Conservation (phyloP, 2,329 filamentous ascomycete genomes). For the Aspergillus bombycis region DNA sequence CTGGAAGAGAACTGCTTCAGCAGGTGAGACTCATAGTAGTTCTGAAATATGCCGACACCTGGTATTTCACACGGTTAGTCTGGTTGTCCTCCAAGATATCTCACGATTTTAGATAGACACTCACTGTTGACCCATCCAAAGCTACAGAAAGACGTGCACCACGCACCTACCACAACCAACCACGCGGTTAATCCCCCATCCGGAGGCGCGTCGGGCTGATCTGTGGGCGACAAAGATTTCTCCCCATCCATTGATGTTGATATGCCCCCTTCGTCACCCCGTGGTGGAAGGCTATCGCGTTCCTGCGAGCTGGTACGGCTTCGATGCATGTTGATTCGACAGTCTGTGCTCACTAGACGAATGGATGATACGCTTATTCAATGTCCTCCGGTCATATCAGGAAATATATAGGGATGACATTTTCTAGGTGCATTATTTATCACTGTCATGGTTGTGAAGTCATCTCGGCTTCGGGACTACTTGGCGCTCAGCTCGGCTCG, state of each 20-base stretch:
- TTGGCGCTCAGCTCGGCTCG: conserved; percentile 4
- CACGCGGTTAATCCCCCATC: conserved; percentile 48
- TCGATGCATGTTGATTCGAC: neutral
- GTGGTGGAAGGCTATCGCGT: neutral
- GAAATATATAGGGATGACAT: neutral
- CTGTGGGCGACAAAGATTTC: neutral
- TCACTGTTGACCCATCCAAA: conserved; percentile 53
- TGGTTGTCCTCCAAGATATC: neutral
- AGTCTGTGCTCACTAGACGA: neutral
- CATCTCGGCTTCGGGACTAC: neutral
- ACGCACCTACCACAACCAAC: conserved; percentile 56
- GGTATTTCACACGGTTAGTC: conserved; percentile 8
- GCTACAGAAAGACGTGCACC: conserved; percentile 47
- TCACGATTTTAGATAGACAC: neutral
- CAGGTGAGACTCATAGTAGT: conserved; percentile 58
- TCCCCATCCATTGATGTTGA: neutral
- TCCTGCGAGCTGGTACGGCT: neutral
- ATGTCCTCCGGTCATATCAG: neutral
- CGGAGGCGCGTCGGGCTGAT: neutral
- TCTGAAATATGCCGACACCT: conserved; percentile 59
- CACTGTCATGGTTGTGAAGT: neutral
- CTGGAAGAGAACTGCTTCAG: conserved; percentile 55
- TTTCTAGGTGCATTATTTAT: neutral
- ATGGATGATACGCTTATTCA: neutral
- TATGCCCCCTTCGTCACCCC: neutral